These are phyloP conservation scores for Penicillium brevicompactum DNA, from an alignment of 2,329 filamentous ascomycete species.

Conservation along the genomic window DNA sequence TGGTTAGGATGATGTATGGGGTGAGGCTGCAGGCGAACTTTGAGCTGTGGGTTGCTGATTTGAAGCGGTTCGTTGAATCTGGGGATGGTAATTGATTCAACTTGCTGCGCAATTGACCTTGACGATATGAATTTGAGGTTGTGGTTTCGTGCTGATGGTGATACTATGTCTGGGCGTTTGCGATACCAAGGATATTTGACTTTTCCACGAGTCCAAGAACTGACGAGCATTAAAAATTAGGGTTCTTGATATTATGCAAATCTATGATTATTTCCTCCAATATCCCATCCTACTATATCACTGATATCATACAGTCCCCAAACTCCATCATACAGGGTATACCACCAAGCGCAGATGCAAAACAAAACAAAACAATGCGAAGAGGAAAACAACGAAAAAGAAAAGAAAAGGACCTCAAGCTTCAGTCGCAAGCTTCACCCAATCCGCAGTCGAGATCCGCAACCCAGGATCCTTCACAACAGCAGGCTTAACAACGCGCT, in stretches of 20 bases:
- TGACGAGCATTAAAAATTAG: not conserved
- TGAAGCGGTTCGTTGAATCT: constrained; percentile 45
- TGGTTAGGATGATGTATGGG: constrained; percentile 47
- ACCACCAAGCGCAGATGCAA: not conserved
- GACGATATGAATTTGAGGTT: not conserved
- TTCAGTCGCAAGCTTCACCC: constrained; percentile 29
- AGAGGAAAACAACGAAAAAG: not conserved
- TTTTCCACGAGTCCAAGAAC: not conserved
- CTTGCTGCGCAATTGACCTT: not conserved
- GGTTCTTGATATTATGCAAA: not conserved
- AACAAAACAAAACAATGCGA: constrained; percentile 3
- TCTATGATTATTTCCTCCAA: not conserved
- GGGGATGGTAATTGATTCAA: not conserved
- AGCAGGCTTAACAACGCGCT: constrained; percentile 41
- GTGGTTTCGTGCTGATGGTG: no score
- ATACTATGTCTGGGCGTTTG: no score
- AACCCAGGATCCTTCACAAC: constrained; percentile 40
- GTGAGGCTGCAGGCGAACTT: constrained; percentile 40
- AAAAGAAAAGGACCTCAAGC: constrained; percentile 2
- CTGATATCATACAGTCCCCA: constrained; percentile 3
- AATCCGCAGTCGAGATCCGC: constrained; percentile 35
- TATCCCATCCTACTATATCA: not conserved
- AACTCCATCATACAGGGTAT: constrained; percentile 25
- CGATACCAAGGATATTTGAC: no score
- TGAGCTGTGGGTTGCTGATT: constrained; percentile 43